Base-by-base conservation (phyloP, 1,284 basidiomycete genomes). In the Ganoderma meredithae region DNA sequence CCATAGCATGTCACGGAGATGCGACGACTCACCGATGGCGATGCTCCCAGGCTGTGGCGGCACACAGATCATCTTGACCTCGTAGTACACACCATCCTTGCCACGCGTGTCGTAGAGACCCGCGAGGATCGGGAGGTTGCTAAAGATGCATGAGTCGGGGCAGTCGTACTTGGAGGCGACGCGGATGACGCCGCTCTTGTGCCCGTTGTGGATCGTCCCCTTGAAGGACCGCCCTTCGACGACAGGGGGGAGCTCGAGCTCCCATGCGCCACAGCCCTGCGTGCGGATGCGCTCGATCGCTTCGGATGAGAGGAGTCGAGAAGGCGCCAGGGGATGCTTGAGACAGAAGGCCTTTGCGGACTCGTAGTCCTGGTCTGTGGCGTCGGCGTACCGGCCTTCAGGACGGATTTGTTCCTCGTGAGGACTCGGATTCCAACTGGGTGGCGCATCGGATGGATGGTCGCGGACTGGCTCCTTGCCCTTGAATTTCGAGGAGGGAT, bases 61-160 rank as follows among this genome's bases (percentile, higher is more conserved):
- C 88, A 90, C 90, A 58, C 79, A 79, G 47, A 82, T 73, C 56
- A 92, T 82, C 19, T 78, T 78, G 13, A 91, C 74, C 75, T 92
- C 91, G 72, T 86, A 92, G 75, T 92, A 92, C 0, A 88, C 83
- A 12, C 90, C 90, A 0, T 73, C 72, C 69, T 88, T 86, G 0
- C 81, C 83, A 49, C 81, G 81, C 3, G 83, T 82, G 68, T 85
- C 84, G 69, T 91, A 92, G 56, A 88, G 75, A 25, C 90, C 90
- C 3, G 85, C 84, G 52, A 88, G 76, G 63, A 92, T 80, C 0
- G 90, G 90, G n/a, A 90, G 75, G 73, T 87, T 82, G 77, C 89
- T 90, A 72, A 89, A 72, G 43, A 91, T 74, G 74, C 85, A 88
- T 0, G 81, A 79, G 68, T 88, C 87, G 61, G 81, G 77, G 76